A percentile compares a stretch with the other conserved stretches of the same genome.
phyloP scores from a whole-genome alignment of 2,329 filamentous ascomycete genomes.

The Fusarium nelsonii region DNA sequence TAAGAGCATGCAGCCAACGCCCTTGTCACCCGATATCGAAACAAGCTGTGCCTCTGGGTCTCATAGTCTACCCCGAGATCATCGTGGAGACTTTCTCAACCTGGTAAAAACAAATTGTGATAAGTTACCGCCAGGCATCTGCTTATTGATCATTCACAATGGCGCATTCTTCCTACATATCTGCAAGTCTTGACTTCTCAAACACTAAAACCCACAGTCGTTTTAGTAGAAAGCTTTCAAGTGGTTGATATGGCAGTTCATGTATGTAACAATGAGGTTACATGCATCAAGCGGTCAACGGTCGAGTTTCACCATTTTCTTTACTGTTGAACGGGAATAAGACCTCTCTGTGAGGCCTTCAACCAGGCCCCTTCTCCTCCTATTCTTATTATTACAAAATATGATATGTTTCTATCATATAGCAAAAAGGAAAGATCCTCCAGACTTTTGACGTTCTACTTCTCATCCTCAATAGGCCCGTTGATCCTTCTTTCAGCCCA shows the following conservation, averaged over 20 bases:
- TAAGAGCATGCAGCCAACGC: conserved; percentile 23
- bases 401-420: not conserved
- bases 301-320: conserved; percentile 13
- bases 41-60: conserved; percentile 10
- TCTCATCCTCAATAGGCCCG: conserved; percentile 10
- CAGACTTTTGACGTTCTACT: not conserved
- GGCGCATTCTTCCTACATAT: not conserved
- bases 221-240: not conserved
- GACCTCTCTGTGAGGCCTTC: conserved; percentile 1
- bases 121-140: conserved; percentile 18
- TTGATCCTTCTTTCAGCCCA: conserved; percentile 10
- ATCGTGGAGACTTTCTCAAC: conserved; percentile 12
- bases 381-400: not conserved
- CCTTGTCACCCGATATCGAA: conserved; percentile 7
- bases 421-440: not conserved
- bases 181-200: not conserved
- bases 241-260: conserved; percentile 24
- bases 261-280: conserved; percentile 28
- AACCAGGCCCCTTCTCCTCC: not conserved
- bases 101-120: conserved; percentile 13
- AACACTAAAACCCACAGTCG: not conserved
- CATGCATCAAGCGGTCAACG: conserved; percentile 35
- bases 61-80: conserved; percentile 2
- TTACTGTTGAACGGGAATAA: conserved; percentile 13
- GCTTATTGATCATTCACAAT: conserved; percentile 14